Evolutionary conservation across 164 flowering plant species (phyloP), one percentile per base, ranked within the genome.

Genomic region (Sedum album): DNA sequence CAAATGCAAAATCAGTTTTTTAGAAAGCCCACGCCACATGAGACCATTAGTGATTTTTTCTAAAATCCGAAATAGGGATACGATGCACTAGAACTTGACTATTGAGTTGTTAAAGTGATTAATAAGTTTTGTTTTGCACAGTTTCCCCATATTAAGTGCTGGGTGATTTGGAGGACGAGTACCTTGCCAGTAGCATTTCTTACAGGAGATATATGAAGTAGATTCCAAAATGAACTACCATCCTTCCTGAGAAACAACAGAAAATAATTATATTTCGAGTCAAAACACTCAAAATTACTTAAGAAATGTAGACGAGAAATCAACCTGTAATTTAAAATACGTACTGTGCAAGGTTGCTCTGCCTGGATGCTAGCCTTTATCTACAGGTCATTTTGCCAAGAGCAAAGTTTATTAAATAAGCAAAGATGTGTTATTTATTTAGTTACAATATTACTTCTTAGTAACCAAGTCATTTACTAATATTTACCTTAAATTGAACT

Each of bases 121-220:
- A n/a, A n/a, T n/a, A n/a, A n/a, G 14, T 41, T 13, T 41, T 2
- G 11, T 8, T 31, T 41, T 3, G 38, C 7, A 35, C 38, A 35
- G 38, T 35, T 35, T 35, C 3, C 38, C 5, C 5, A 7, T 35
- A 35, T 35, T 7, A 41, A 41, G 46, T 13, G 11, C 11, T 13
- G 46, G 14, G 11, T 41, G 46, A 9, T 11, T 41, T 41, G 2
- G 11, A 8, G 2, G 25, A 5, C 6, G n/a, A 74, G 63, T 83
- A 93, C 98, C 98, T 86, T 90, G 74, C 96, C 98, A 62, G 92
- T 74, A 57, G 96, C 96, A 87, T 86, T 84, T 68, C 96, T 86
- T 53, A 88, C 84, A 4, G 98, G 96, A 70, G 98, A 87, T 65
- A 90, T 75, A 74, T 93, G 96, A 73, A 93, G 93, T 74, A 79